phyloP scores from a whole-genome alignment of 1,284 basidiomycete species.

The Heterobasidion annosum region DNA sequence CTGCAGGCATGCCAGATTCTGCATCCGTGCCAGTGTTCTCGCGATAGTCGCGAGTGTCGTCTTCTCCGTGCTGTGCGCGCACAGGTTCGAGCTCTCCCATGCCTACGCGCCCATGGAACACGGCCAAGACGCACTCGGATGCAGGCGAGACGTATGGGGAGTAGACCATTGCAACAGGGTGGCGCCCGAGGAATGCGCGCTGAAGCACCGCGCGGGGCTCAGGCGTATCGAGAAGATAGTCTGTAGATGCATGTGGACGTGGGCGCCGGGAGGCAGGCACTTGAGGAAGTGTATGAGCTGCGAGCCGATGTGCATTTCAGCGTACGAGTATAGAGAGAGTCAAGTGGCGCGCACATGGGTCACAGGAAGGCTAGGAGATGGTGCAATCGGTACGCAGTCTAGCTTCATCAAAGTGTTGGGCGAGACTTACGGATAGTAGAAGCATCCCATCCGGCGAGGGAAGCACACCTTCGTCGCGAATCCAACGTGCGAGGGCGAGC shows the following conservation, averaged over 20 bases:
- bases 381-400: too few relatives aligned
- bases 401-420: too few relatives aligned
- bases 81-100: constrained; percentile 16
- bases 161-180: constrained; percentile 36
- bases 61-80: background rate
- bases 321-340: background rate
- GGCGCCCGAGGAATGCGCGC: constrained; percentile 36
- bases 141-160: constrained; percentile 43
- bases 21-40: constrained; percentile 4
- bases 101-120: constrained; percentile 21
- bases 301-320: background rate
- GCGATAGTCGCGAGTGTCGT: constrained; percentile 10
- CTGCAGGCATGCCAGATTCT: constrained; percentile 12
- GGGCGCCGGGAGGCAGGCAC: constrained; percentile 37
- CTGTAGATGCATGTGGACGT: constrained; percentile 35
- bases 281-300: constrained; percentile 38
- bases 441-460: constrained; percentile 35
- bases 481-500: constrained; percentile 44
- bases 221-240: constrained; percentile 44
- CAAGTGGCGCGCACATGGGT: constrained; percentile 13
- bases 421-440: constrained; percentile 27
- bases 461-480: constrained; percentile 35
- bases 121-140: constrained; percentile 28
- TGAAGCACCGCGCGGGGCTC: constrained; percentile 41
- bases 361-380: constrained; percentile 16